These are phyloP conservation scores for Leucoagaricus sp. DNA, from an alignment of 1,284 basidiomycete genomes.

Conservation along the genomic window DNA sequence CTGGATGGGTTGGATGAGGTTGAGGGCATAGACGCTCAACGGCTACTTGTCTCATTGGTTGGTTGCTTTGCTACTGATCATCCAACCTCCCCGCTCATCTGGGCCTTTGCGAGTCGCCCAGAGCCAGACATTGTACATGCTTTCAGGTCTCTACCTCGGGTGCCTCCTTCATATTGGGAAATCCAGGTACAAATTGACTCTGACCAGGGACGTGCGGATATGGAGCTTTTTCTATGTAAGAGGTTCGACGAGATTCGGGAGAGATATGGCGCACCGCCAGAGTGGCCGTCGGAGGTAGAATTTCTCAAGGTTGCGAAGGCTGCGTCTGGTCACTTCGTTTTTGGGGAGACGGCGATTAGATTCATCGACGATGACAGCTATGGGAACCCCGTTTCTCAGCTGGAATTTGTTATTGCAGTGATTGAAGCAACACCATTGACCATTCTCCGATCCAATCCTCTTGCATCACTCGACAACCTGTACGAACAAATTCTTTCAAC, in stretches of 20 bases:
- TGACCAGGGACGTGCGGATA: background rate
- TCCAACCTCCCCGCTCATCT: background rate
- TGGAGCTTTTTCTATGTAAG: background rate
- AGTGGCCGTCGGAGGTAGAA: background rate
- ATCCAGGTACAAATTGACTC: background rate
- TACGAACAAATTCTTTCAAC: background rate
- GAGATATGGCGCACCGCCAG: background rate
- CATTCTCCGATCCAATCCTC: background rate
- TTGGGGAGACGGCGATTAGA: background rate
- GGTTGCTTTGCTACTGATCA: background rate
- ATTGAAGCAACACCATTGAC: background rate
- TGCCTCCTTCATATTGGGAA: background rate
- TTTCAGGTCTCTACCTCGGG: background rate
- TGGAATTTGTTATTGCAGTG: background rate
- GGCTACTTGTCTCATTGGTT: background rate
- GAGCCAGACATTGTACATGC: background rate
- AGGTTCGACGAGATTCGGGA: background rate
- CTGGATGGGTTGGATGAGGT: constrained; percentile 6
- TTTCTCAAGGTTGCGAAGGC: background rate
- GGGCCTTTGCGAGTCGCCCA: background rate
- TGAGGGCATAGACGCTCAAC: background rate
- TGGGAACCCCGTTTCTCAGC: background rate
- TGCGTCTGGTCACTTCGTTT: background rate
- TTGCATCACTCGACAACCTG: background rate
- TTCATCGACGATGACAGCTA: background rate